These are phyloP conservation scores for Huiozyma sinensis DNA, from an alignment of 805 yeast species.

Conservation along the genomic window DNA sequence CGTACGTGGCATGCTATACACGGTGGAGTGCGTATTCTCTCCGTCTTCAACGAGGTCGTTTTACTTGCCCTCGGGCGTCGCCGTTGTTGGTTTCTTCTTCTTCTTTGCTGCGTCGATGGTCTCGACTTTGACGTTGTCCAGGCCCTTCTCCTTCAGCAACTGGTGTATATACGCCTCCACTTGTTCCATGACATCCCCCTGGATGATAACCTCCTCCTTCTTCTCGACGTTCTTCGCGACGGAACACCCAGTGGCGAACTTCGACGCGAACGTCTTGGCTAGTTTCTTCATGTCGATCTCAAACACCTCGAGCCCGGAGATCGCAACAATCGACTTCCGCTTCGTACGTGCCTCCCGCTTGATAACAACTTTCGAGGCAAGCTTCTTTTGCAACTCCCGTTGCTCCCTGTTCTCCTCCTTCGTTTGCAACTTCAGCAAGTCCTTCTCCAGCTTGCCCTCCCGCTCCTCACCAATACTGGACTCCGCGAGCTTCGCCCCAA, in stretches of 20 bases:
- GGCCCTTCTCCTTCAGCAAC: conserved; percentile 69
- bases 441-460: conserved; percentile 73
- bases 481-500: conserved; percentile 32
- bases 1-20: too few relatives aligned
- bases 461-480: conserved; percentile 60
- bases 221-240: conserved; percentile 85
- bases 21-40: too few relatives aligned
- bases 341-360: conserved; percentile 86
- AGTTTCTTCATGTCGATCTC: conserved; percentile 83
- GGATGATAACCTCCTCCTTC: conserved; percentile 83
- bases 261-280: conserved; percentile 85
- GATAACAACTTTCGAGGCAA: conserved; percentile 70
- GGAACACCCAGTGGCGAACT: conserved; percentile 92
- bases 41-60: too few relatives aligned
- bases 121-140: conserved; percentile 81
- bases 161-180: conserved; percentile 67
- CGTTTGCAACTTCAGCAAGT: conserved; percentile 72
- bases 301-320: conserved; percentile 79
- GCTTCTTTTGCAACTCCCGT: conserved; percentile 66
- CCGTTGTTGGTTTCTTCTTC: conserved; percentile 34
- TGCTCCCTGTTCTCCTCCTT: conserved; percentile 80
- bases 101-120: conserved; percentile 73
- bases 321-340: conserved; percentile 77
- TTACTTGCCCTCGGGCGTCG: too few relatives aligned
- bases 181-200: conserved; percentile 91